Base-by-base conservation (phyloP, 2,329 filamentous ascomycete genomes). In the Colletotrichum sp. region DNA sequence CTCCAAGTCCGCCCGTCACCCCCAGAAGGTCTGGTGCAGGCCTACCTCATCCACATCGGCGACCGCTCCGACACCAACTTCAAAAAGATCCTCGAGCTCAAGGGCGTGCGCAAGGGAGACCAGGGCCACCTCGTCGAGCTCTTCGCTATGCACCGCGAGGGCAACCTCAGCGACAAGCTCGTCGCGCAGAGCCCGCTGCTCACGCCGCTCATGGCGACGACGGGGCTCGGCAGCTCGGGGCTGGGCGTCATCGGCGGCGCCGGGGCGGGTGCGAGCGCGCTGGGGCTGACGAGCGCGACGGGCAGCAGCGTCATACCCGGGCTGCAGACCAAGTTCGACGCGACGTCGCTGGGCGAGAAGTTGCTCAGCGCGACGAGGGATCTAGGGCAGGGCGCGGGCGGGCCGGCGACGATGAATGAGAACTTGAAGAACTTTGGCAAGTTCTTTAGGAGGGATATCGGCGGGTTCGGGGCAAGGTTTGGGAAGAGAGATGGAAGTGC, bases 371-470 rank as follows among this genome's bases (percentile, higher is more conserved):
- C 95, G 30, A 96, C 96, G 10, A 90, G 96, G 77, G 96, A 98
- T 81, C 95, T 98, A 80, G 94, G 94, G 6, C 75, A 77, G 71
- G 78, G 79, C 66, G 80, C 78, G n/a, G 80, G 71, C 79, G 86
- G 81, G 49, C 85, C 86, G 77, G 92, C 91, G 9, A 95, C 94
- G 68, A 91, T 98, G 78, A 98, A 98, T 83, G 96, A 98, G 85
- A 98, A 98, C 85, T 84, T 99, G 85, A 96, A 95, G 87, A 98
- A 95, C 83, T 95, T 99, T 85, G 96, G 96, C 28, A 98, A 98
- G 85, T 98, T 99, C 86, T 99, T 99, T 88, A 93, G 94, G 77
- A 89, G 96, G 78, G 96, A 98, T 87, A 93, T 96, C 78, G 94
- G 95, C 34, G 92, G 93, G 4, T 90, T 96, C 78, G 93, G 94